phyloP scores from a whole-genome alignment of 2,329 filamentous ascomycete species.

The Nemania sp. region DNA sequence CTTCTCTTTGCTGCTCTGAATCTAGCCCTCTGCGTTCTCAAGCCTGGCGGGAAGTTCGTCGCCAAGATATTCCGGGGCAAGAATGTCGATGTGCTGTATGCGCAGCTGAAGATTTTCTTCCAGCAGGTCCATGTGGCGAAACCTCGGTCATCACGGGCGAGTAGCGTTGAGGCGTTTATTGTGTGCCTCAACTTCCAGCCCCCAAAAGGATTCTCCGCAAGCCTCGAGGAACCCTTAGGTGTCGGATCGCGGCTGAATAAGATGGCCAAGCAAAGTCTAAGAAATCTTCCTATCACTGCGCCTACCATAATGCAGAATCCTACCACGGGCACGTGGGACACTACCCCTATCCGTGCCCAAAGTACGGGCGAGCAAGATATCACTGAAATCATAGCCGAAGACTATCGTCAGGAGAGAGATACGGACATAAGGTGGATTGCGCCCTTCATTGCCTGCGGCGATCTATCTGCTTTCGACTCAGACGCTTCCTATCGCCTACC shows the following conservation, averaged over 20 bases:
- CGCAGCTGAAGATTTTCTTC: constrained; percentile 91
- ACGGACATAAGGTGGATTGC: constrained; percentile 77
- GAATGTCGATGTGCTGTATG: constrained; percentile 94
- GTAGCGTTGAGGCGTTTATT: constrained; percentile 94
- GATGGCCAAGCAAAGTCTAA: constrained; percentile 51
- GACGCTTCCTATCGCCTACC: constrained; percentile 93
- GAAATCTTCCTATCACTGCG: constrained; percentile 47
- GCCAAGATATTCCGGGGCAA: constrained; percentile 96
- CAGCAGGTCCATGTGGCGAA: constrained; percentile 87
- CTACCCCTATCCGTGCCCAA: constrained; percentile 23
- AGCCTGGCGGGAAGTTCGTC: constrained; percentile 92
- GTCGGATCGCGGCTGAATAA: constrained; percentile 58
- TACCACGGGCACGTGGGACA: constrained; percentile 49
- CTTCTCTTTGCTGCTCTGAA: constrained; percentile 93
- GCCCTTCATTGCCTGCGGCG: constrained; percentile 95
- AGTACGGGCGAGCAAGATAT: constrained; percentile 41
- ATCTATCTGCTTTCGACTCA: constrained; percentile 91
- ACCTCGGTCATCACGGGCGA: constrained; percentile 90
- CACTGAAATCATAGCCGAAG: constrained; percentile 56
- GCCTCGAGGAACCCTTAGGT: constrained; percentile 74
- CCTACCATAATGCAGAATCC: constrained; percentile 51
- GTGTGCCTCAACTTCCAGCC: constrained; percentile 90
- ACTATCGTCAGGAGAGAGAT: constrained; percentile 41
- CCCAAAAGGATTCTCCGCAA: constrained; percentile 74
- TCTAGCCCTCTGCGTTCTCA: constrained; percentile 87